Evolutionary conservation across 257 asterid species (phyloP), one percentile per base, ranked within the genome.

Genomic region (Capsicum rhomboideum): DNA sequence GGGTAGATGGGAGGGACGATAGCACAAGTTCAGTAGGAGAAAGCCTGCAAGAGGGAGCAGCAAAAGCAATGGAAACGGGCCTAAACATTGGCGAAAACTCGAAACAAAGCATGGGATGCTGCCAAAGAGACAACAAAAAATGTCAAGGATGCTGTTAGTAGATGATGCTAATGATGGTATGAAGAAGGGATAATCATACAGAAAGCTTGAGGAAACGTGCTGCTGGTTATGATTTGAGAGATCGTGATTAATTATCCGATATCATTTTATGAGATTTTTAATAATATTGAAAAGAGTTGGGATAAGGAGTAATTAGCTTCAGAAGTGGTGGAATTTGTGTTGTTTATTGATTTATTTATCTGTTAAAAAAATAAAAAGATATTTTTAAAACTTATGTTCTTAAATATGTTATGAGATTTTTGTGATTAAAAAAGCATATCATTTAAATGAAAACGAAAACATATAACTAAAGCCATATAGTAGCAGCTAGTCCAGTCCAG

Each of bases 61-160:
- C 40, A 34, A 34, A 34, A 59, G 83, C 87, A 3, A 46, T 90
- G 86, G 95, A 91, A 14, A 56, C 89, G 40, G 91, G 89, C 55
- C 20, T 88, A 83, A 86, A 34, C 40, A 85, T 90, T 6, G 92
- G 92, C 26, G 92, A 86, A n/a, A 75, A 83, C 23, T 91, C 89
- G 14, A 92, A 92, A 82, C 80, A 82, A 84, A 1, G 85, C 89
- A 31, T 87, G 87, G 91, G 93, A 87, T 20, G 90, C 87, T 1
- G 82, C 90, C 21, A 83, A 81, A 82, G 84, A 87, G 79, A 87
- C 91, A 1, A 64, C 89, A 12, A 88, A 86, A 21, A 83, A 53
- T 2, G 84, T 86, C 3, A 87, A 74, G 23, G 91, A 87, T 37
- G 34, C 87, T 4, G 75, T n/a, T 85, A 9, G 83, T 55, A 0